Base-by-base conservation (phyloP, 352 stramenopile genomes). In the Synura sp. region DNA sequence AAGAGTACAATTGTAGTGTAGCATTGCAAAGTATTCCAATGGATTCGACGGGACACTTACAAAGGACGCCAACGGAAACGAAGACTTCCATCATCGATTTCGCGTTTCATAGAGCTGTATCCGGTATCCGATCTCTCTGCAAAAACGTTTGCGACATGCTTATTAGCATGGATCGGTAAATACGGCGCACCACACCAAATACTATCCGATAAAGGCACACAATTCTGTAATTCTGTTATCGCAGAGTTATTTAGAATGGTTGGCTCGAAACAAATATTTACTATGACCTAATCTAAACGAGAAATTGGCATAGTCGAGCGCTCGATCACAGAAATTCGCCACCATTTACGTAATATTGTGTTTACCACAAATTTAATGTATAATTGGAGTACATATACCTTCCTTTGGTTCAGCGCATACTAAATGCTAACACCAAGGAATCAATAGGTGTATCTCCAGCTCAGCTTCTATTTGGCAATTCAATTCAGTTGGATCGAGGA, bases 311-410 rank as follows among this genome's bases (percentile, higher is more conserved):
- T 25, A 5, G 57, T 42, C 19, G 57, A 73, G 33, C 15, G 14
- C 4, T n/a, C 19, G 7, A 73, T 41, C 25, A 73, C 33, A 38
- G 7, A 25, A n/a, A n/a, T 35, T 22, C 57, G 15, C 5, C 9
- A 38, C 4, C 25, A 29, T 73, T 31, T 73, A 22, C 19, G 57
- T 5, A 42, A 36, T 22, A 73, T 73, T 9, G 12, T 73, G 15
- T 73, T 73, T 25, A 31, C 33, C 7, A 36, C 15, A 22, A 19
- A 12, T 5, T 15, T 73, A 14, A 25, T 73, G 12, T 41, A 9
- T 25, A 36, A 35, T 42, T 73, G 57, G 57, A 41, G 22, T 73
- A 31, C n/a, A n/a, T 73, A 31, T 73, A 38, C 5, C 33, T 73
- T 14, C 57, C 57, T 12, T 41, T 73, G 57, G 57, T 73, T 5